Evolutionary conservation across 169 alveolate genomes (phyloP).

Genomic region (Plasmodium malariae): DNA sequence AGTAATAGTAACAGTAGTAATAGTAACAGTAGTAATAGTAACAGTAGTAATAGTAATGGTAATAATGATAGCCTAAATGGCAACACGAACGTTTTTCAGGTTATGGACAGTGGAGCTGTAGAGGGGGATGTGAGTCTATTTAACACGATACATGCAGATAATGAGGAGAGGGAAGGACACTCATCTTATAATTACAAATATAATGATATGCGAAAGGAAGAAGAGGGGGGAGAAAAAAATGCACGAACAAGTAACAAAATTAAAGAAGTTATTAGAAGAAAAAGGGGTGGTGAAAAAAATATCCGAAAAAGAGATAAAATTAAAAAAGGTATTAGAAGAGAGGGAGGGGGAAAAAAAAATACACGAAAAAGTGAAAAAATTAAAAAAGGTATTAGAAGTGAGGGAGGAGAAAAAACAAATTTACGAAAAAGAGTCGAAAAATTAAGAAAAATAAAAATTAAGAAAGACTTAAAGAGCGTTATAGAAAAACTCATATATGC

Average conservation of each 20-base stretch:
- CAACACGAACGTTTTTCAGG: too few relatives aligned
- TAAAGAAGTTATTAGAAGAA: neutral
- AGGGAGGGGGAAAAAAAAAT: slow-evolving; percentile 1
- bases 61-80: too few relatives aligned
- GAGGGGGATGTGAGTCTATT: too few relatives aligned
- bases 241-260: neutral
- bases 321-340: slow-evolving; percentile 10
- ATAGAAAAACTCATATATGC: slow-evolving; percentile 56
- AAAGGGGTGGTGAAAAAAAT: neutral
- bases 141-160: neutral
- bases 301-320: slow-evolving; percentile 3
- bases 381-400: slow-evolving; percentile 11
- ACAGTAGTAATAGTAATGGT: too few relatives aligned
- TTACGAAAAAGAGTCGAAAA: slow-evolving; percentile 9
- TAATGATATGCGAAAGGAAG: neutral
- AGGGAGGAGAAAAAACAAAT: slow-evolving; percentile 8
- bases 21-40: too few relatives aligned
- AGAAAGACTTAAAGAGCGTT: slow-evolving; percentile 27
- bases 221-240: neutral
- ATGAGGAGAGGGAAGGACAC: neutral
- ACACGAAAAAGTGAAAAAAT: slow-evolving; percentile 6
- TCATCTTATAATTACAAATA: neutral
- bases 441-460: slow-evolving; percentile 36
- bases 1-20: too few relatives aligned
- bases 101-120: too few relatives aligned